Percentiles rank a stretch among this genome's conserved stretches.
These are phyloP conservation scores for Pueraria montana DNA, from an alignment of 306 rosid genomes.

Conservation along the genomic window DNA sequence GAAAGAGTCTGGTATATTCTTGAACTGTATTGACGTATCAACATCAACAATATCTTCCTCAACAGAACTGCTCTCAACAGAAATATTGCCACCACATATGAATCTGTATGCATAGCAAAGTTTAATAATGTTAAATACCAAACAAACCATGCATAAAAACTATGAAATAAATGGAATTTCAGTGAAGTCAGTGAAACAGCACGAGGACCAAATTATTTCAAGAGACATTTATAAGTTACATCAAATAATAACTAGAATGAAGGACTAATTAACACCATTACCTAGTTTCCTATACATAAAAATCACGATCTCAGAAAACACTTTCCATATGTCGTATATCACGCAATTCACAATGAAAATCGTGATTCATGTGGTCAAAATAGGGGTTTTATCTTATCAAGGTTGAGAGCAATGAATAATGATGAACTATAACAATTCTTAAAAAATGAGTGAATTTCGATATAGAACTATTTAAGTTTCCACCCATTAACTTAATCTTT, in stretches of 20 bases:
- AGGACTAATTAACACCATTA: too few species aligned
- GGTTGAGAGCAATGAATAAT: not conserved
- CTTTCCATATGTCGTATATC: not conserved
- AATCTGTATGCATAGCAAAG: slow-evolving; percentile 49
- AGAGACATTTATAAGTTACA: too few species aligned
- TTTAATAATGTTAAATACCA: not conserved
- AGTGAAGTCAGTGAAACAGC: not conserved
- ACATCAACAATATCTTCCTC: slow-evolving; percentile 61
- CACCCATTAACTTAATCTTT: too few species aligned
- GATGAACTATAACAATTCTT: not conserved
- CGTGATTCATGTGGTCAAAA: not conserved
- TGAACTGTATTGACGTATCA: slow-evolving; percentile 62
- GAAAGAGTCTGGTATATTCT: slow-evolving; percentile 67
- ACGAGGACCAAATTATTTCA: too few species aligned
- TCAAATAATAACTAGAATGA: too few species aligned
- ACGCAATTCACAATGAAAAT: not conserved
- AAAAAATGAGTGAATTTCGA: not conserved
- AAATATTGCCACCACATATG: slow-evolving; percentile 49
- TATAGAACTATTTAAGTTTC: too few species aligned
- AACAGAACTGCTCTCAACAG: slow-evolving; percentile 30
- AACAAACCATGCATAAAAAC: not conserved
- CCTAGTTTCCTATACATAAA: too few species aligned
- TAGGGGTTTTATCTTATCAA: not conserved
- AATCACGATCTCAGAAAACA: not conserved
- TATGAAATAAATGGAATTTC: not conserved